Conservation (phyloP, 1,139 yeast species). For the Magnusiomyces tetraspermus region DNA sequence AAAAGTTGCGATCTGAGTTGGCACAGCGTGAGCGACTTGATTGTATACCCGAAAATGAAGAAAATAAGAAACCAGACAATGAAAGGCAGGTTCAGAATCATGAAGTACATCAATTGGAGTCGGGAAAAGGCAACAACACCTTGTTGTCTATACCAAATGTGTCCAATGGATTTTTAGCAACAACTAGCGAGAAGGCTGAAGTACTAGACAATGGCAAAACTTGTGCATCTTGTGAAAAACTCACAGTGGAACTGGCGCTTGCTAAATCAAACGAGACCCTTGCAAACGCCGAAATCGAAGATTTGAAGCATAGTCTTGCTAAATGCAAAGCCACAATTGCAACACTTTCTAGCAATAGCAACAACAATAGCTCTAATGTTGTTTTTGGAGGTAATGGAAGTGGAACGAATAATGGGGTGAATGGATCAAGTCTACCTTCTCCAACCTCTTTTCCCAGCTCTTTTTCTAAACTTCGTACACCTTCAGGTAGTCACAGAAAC, state of each 20-base stretch:
- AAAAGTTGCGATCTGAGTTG: conserved; percentile 26
- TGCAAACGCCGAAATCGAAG: conserved; percentile 29
- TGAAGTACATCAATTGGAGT: not conserved
- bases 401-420: too few species aligned
- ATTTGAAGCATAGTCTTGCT: conserved; percentile 22
- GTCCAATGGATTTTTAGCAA: too few species aligned
- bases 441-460: too few species aligned
- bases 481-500: too few species aligned
- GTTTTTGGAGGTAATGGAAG: too few species aligned
- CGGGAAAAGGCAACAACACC: not conserved
- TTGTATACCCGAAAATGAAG: too few species aligned
- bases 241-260: conserved; percentile 28
- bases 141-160: not conserved
- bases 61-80: too few species aligned
- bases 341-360: not conserved
- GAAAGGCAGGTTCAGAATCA: too few species aligned
- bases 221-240: conserved; percentile 26
- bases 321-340: not conserved
- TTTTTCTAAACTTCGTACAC: too few species aligned
- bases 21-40: too few species aligned
- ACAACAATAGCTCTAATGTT: not conserved
- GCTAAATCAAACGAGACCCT: conserved; percentile 27
- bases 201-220: not conserved
- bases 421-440: too few species aligned
- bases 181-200: too few species aligned